Evolutionary conservation across 2,329 filamentous ascomycete species (phyloP).

Genomic region (Ilyonectria destructans): DNA sequence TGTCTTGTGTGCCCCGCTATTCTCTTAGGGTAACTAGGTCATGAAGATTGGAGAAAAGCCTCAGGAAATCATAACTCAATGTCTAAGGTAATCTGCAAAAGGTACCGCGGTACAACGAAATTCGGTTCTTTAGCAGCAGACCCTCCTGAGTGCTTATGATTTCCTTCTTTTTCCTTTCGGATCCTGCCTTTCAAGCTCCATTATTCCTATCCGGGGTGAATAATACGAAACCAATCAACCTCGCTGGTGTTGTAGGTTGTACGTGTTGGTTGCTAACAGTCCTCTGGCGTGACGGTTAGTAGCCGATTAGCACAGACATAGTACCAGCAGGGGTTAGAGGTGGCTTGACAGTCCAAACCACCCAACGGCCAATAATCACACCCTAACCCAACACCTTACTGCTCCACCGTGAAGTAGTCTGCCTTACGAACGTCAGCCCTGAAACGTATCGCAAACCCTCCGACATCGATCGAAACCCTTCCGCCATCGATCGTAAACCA

Average conservation of each 20-base stretch:
- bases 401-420: slow-evolving; percentile 17
- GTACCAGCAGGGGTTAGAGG: background rate
- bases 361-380: slow-evolving; percentile 14
- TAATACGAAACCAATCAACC: background rate
- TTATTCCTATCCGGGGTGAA: background rate
- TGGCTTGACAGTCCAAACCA: slow-evolving; percentile 5
- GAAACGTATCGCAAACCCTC: slow-evolving; percentile 33
- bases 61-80: background rate
- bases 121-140: background rate
- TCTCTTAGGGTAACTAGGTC: background rate
- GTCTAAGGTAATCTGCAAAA: too few species aligned
- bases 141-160: background rate
- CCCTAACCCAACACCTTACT: background rate
- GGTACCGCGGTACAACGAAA: too few species aligned
- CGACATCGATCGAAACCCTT: slow-evolving; percentile 32
- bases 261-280: background rate
- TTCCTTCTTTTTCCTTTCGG: background rate
- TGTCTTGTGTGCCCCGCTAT: slow-evolving; percentile 1
- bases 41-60: background rate
- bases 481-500: slow-evolving; percentile 30
- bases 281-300: background rate
- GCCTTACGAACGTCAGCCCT: slow-evolving; percentile 29
- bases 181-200: background rate
- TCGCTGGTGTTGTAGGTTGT: too few species aligned
- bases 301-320: background rate